Evolutionary conservation across 2,329 filamentous ascomycete species (phyloP).

Genomic region (Pseudogymnoascus sp.): DNA sequence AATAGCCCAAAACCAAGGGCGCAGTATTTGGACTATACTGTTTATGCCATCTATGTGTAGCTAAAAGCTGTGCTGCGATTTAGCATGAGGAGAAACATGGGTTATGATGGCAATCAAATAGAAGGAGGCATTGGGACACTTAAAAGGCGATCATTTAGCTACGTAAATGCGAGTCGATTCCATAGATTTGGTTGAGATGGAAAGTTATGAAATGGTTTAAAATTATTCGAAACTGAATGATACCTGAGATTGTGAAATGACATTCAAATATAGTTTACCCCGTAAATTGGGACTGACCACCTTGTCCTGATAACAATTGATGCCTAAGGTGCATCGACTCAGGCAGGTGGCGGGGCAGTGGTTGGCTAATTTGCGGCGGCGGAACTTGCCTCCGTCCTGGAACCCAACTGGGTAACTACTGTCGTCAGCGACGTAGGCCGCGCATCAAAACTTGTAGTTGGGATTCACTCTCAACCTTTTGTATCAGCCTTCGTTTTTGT

Average conservation of each 20-base stretch:
- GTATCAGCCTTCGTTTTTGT: constrained; percentile 13
- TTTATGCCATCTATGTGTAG: background rate
- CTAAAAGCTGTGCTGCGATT: constrained; percentile 1
- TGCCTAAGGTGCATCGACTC: background rate
- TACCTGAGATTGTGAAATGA: background rate
- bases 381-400: constrained; percentile 6
- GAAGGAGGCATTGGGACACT: background rate
- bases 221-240: background rate
- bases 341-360: background rate
- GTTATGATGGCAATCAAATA: constrained; percentile 8
- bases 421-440: constrained; percentile 9
- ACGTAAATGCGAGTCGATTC: background rate
- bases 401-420: constrained; percentile 8
- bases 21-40: constrained; percentile 7
- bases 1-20: background rate
- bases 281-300: background rate
- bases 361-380: constrained; percentile 7
- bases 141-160: constrained; percentile 1
- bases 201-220: background rate
- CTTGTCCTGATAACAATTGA: background rate
- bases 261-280: background rate
- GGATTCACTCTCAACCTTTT: constrained; percentile 8
- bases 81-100: background rate
- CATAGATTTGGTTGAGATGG: background rate
- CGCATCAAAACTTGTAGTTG: constrained; percentile 7